Base-by-base conservation (phyloP, 176 grass and related monocot genomes). In the Rhipidocladum racemiflorum region DNA sequence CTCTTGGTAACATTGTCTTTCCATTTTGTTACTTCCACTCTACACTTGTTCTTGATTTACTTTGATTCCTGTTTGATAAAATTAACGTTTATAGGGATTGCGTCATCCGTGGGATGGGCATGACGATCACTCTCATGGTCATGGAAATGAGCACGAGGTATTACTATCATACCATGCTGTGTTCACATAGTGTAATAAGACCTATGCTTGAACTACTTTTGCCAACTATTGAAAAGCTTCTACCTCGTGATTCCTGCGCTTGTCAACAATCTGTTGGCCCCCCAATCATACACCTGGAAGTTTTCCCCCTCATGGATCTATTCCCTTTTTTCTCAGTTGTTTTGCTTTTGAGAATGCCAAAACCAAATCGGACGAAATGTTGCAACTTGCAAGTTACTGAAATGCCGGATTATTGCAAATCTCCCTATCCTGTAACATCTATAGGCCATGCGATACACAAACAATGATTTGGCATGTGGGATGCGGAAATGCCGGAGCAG, bases 71-170 rank as follows among this genome's bases (percentile, higher is more conserved):
- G 9, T 44, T 70, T 44, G 29, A 27, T 43, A 68, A 38, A 17
- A 15, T 6, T 30, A 62, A 73, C 85, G 18, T 50, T 87, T 80
- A 62, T 62, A 97, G 95, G 92, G 95, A 88, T 81, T 89, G 86
- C 95, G 88, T 23, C 95, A 97, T 85, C 95, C 92, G 81, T 97
- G 95, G 92, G 95, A 97, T 40, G 92, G 92, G 50, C 92, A 97
- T 83, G 95, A 89, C 57, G 92, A 94, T 15, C 92, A 97, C 61
- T 82, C 91, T 42, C 74, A 93, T 72, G 88, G 83, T 17, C 94
- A 92, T 89, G 92, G 83, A 35, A 74, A 83, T 72, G 90, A 87
- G 76, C 70, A 88, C 64, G 86, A 94, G 92, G 92, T 94, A 94
- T 68, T 77, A 27, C 3, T 14, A 16, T 44, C 6, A 35, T 8